Evolutionary conservation across 257 asterid species (phyloP), one percentile per base, ranked within the genome.

Genomic region (Mitragyna speciosa): DNA sequence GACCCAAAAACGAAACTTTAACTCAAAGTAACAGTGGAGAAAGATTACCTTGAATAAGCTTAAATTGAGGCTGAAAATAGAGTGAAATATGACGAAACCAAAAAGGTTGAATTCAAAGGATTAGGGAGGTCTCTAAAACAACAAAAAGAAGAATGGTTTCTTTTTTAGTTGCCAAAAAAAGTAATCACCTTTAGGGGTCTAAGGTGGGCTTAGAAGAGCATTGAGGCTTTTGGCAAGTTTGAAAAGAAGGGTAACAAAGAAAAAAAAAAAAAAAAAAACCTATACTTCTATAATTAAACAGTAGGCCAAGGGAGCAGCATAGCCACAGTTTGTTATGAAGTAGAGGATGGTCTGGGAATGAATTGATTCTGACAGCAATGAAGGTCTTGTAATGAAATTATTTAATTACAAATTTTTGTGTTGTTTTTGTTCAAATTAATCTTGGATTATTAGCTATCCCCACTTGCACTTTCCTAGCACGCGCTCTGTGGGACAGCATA

Each of bases 341-440:
- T 54, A 56, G 11, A 22, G 64, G 11, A 0, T 58, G 28, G 64
- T 22, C 64, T 58, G 28, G 64, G 61, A 6, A 24, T 58, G 58
- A 54, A 33, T n/a, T 17, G 83, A 68, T 41, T 79, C 76, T 31
- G 86, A 79, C 83, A 79, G 86, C 78, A 45, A 70, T 75, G 81
- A 75, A 70, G 86, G 71, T 79, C 81, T 69, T 33, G 78, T 28
- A 61, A 75, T n/a, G 66, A 43, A 31, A 78, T 63, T 30, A 69
- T 39, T 30, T 68, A 28, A 49, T 63, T 36, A 36, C 41, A 1
- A 36, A 36, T 36, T 36, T n/a, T 4, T 30, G 33, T 59, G 24
- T 28, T 64, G 73, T 19, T 61, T 10, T 26, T 56, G 31, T 31
- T 19, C 8, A n/a, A 31, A 52, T 30, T 73, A 22, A 31, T 28